These are phyloP conservation scores for Stellera chamaejasme DNA, from an alignment of 345 rosid species.

Conservation along the genomic window DNA sequence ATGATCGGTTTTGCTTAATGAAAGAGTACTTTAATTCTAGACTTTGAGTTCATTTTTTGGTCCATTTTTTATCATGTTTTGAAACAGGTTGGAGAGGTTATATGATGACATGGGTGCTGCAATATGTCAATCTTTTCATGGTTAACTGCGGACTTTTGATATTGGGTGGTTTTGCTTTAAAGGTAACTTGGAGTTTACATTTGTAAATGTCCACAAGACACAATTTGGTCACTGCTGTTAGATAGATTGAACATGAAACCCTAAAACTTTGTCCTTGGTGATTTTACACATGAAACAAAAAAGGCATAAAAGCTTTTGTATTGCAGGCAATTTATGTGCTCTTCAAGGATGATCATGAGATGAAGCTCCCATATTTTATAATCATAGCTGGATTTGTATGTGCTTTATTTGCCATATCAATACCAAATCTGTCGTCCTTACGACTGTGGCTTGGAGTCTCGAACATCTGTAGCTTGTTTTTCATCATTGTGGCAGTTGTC, in stretches of 20 bases:
- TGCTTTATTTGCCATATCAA: conserved; percentile 59
- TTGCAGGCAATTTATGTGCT: conserved; percentile 53
- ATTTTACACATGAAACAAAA: too few relatives aligned
- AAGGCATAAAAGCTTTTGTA: neutral
- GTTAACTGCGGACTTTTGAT: conserved; percentile 72
- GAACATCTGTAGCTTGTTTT: conserved; percentile 48
- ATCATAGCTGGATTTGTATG: conserved; percentile 45
- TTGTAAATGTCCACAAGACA: too few relatives aligned
- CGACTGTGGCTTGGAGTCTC: conserved; percentile 79
- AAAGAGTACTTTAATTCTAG: too few relatives aligned
- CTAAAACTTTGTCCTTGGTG: too few relatives aligned
- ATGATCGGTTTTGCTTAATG: too few relatives aligned
- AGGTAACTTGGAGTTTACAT: conserved; percentile 28
- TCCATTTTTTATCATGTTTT: neutral
- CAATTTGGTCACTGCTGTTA: too few relatives aligned
- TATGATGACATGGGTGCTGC: conserved; percentile 60
- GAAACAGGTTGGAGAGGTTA: conserved; percentile 59
- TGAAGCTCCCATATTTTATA: conserved; percentile 57
- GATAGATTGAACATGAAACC: too few relatives aligned
- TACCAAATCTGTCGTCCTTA: conserved; percentile 72
- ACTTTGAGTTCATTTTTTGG: neutral
- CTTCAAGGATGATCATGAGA: conserved; percentile 28
- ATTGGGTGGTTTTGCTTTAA: conserved; percentile 68
- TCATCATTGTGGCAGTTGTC: conserved; percentile 41
- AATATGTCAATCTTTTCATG: conserved; percentile 78